Evolutionary conservation across 805 yeast genomes (phyloP), one percentile per base, ranked within the genome.

Genomic region (Myxozyma neotropica): DNA sequence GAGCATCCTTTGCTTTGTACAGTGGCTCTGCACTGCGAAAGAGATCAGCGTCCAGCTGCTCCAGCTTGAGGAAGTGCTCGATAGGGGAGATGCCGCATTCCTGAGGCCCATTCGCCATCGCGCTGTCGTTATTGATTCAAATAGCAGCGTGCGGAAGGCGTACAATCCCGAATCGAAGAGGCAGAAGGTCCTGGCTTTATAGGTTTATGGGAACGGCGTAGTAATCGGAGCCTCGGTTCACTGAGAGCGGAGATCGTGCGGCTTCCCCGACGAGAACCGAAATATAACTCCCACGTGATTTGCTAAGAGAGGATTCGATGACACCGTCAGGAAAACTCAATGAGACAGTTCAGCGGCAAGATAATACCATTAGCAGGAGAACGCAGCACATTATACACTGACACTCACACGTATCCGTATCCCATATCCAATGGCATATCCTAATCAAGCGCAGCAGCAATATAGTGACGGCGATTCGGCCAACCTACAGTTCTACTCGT

Each of bases 401-500:
- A n/a, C n/a, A n/a, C n/a, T n/a, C n/a, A n/a, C n/a, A n/a, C n/a
- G n/a, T n/a, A n/a, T n/a, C n/a, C n/a, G n/a, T n/a, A n/a, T n/a
- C n/a, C n/a, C n/a, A n/a, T 13, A 42, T 7, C 17, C 43, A 29
- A 40, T 50, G 53, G 53, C 53, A 17, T 48, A 48, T 38, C 35
- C 43, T 2, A 36, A 36, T 26, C 42, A 36, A 36, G 24, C 17
- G 36, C 43, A 36, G 33, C 43, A 35, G 43, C 53, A 35, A 21
- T 24, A 19, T 3, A 7, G 33, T 10, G 33, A 46, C 39, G 50
- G 50, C 26, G 39, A 31, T 27, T 53, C 64, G 21, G 51, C 53
- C 21, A 70, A 71, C 50, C 69, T 71, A 3, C 73, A 72, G 44
- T 72, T 72, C 55, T 72, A 67, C 52, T 69, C 69, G 1, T 61